Evolutionary conservation across 768 basidiomycete genomes (phyloP).

Genomic region (Tylopilus sp.): DNA sequence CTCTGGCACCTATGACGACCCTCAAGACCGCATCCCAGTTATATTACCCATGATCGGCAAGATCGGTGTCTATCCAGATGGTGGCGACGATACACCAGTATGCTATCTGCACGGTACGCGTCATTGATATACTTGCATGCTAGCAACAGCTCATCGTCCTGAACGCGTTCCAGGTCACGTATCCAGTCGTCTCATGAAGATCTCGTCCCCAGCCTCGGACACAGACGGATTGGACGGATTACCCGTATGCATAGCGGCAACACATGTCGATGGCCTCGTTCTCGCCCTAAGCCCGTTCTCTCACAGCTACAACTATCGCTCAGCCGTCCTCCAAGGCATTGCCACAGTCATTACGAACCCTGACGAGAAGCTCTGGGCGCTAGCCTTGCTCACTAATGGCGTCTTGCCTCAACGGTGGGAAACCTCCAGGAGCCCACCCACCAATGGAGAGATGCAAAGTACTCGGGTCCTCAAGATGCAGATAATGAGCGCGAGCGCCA

Average conservation of each 20-base stretch:
- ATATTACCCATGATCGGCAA: conserved; percentile 29
- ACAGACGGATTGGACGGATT: conserved; percentile 5
- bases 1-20: conserved; percentile 9
- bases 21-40: conserved; percentile 11
- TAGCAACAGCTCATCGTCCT: background rate
- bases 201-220: conserved; percentile 1
- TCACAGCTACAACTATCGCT: conserved; percentile 27
- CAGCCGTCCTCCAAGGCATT: conserved; percentile 20
- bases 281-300: conserved; percentile 23
- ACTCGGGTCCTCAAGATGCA: conserved; percentile 23
- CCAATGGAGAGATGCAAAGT: conserved; percentile 21
- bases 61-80: conserved; percentile 16
- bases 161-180: conserved; percentile 9
- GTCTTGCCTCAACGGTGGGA: conserved; percentile 25
- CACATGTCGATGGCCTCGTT: conserved; percentile 24
- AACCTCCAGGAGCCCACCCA: conserved; percentile 17
- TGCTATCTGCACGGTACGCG: conserved; percentile 25
- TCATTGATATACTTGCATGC: too few relatives aligned
- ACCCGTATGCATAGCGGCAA: conserved; percentile 23
- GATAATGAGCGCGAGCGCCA: conserved; percentile 22
- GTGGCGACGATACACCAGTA: conserved; percentile 1
- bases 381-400: conserved; percentile 20
- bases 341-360: conserved; percentile 13
- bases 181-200: conserved; percentile 28
- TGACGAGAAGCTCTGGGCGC: conserved; percentile 26